These are phyloP conservation scores for Tuber calosporum DNA, from an alignment of 495 filamentous ascomycete species.

Conservation along the genomic window DNA sequence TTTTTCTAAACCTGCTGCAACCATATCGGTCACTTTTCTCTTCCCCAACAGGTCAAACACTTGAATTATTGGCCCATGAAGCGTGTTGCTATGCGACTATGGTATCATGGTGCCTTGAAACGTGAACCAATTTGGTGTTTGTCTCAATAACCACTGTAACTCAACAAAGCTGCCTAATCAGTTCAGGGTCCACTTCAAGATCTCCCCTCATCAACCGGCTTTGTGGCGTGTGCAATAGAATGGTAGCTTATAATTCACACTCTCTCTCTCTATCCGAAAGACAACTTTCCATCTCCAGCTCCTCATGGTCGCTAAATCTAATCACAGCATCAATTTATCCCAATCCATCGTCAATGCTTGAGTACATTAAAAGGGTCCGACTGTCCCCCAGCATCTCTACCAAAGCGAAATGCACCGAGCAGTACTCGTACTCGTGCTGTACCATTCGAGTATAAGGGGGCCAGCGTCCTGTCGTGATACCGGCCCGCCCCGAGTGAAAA, in stretches of 20 bases:
- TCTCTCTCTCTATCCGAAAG: neutral
- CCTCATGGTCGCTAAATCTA: neutral
- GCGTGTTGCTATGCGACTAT: conserved; percentile 8
- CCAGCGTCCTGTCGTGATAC: neutral
- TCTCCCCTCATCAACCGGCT: neutral
- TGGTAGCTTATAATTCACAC: no score
- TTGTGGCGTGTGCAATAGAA: neutral
- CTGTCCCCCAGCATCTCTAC: neutral
- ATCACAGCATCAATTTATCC: conserved; percentile 2
- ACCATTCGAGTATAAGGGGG: neutral
- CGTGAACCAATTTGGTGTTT: conserved; percentile 11
- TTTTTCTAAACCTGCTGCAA: conserved; percentile 18
- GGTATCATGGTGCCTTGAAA: conserved; percentile 25
- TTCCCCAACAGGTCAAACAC: neutral
- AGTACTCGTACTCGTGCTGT: neutral
- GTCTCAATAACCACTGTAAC: neutral
- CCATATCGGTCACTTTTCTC: conserved; percentile 16
- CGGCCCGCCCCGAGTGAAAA: neutral
- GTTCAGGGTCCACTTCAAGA: neutral
- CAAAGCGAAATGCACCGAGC: neutral
- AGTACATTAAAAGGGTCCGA: neutral
- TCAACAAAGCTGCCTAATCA: neutral
- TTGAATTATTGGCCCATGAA: conserved; percentile 25
- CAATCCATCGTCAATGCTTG: neutral
- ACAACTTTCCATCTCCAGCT: neutral